Percentiles rank a stretch among this genome's conserved stretches.
These are phyloP conservation scores for Glonium stellatum DNA, from an alignment of 495 filamentous ascomycete genomes.

Conservation along the genomic window DNA sequence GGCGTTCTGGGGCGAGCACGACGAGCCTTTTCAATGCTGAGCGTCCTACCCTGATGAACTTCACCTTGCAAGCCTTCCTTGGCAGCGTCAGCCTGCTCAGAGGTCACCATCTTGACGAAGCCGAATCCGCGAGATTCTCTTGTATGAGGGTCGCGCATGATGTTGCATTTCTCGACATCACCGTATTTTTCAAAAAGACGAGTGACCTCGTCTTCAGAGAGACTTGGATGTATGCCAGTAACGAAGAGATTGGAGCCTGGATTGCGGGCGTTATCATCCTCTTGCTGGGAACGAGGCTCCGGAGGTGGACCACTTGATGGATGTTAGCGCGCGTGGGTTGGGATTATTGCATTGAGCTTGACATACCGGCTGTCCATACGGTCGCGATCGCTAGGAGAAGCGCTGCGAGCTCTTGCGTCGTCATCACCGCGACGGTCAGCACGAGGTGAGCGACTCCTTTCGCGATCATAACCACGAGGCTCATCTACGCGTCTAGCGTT, in stretches of 20 bases:
- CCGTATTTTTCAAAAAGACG: slow-evolving; percentile 98
- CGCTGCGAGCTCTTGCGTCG: slow-evolving; percentile 35
- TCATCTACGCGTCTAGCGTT: slow-evolving; percentile 27
- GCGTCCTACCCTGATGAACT: slow-evolving; percentile 86
- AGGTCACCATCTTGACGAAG: slow-evolving; percentile 96
- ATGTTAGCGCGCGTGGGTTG: slow-evolving; percentile 14
- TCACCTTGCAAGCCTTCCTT: slow-evolving; percentile 95
- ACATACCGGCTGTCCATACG: slow-evolving; percentile 68
- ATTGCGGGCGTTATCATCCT: slow-evolving; percentile 77
- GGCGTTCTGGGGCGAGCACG: slow-evolving; percentile 89
- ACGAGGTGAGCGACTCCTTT: slow-evolving; percentile 90
- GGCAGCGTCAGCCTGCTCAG: slow-evolving; percentile 89
- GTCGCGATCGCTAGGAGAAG: slow-evolving; percentile 61
- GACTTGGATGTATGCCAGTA: slow-evolving; percentile 92
- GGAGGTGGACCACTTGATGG: slow-evolving; percentile 37
- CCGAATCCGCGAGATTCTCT: slow-evolving; percentile 98
- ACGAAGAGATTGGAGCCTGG: slow-evolving; percentile 98
- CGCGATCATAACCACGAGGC: slow-evolving; percentile 44
- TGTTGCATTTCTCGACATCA: slow-evolving; percentile 97
- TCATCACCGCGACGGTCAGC: slow-evolving; percentile 59
- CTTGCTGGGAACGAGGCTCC: slow-evolving; percentile 37
- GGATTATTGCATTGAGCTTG: neutral
- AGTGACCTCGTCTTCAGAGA: slow-evolving; percentile 83
- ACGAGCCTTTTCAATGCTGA: slow-evolving; percentile 98
- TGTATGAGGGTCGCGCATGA: slow-evolving; percentile 97